Base-by-base conservation (phyloP, 129 eudicot genomes). In the Lonicera japonica region DNA sequence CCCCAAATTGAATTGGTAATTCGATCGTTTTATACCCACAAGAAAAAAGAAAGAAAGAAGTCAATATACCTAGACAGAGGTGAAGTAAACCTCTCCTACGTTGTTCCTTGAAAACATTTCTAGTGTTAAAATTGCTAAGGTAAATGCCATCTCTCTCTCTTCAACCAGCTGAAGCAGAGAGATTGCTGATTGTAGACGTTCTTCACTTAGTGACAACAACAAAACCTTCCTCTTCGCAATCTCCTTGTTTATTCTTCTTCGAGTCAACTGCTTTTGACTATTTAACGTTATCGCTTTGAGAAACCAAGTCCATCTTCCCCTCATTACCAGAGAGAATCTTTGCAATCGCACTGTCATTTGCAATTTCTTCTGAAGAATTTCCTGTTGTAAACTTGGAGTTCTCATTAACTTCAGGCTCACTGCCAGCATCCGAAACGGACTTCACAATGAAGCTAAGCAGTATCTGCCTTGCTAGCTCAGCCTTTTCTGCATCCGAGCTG, bases 391-490 rank as follows among this genome's bases (percentile, higher is more conserved):
- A 76, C 11, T 76, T 24, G 62, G 60, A 70, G 67, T 75, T 85
- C 56, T 78, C 81, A 23, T 21, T 65, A 19, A 23, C 77, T 8
- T 79, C 47, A 24, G 84, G 39, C 47, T 69, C 77, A 11, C 61
- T 46, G 10, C 58, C 60, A 58, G 77, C 19, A 39, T 88, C 91
- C 2, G 90, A 71, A 29, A 82, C 96, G 0, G 99, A 88, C 68
- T 85, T 94, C 47, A 88, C 88, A 11, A 94, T 94, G 70, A 94
- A 94, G 70, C 99, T 85, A 16, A 88, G 83, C 21, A 88, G 79
- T 66, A 94, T 85, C 73, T 94, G 99, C 73, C 96, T 85, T 23
- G 96, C 99, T 25, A 94, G 79, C 82, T 94, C 96, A 21, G 86
- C 91, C 64, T 83, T 94, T 54, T 94, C 96, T 5, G 87, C 89